Percentiles rank a stretch among this genome's conserved stretches.
Conservation (phyloP, 495 filamentous ascomycete species). For the Penicillium canescens region DNA sequence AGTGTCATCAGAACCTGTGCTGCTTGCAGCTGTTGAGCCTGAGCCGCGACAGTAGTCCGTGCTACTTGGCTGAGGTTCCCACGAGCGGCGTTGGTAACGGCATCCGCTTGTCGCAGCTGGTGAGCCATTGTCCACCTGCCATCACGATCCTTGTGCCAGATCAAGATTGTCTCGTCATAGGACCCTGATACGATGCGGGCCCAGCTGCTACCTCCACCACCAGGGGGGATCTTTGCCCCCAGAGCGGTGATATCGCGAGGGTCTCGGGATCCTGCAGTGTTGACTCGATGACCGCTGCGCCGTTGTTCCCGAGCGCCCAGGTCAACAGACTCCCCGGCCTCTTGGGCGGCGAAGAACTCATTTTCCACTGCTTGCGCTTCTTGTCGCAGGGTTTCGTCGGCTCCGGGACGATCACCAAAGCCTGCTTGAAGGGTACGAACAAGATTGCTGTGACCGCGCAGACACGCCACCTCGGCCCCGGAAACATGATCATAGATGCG, state of each 20-base stretch:
- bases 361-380: constrained; percentile 73
- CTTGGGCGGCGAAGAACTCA: constrained; percentile 68
- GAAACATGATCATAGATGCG: constrained; percentile 88
- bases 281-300: constrained; percentile 54
- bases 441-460: constrained; percentile 76
- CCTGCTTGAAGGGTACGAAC: constrained; percentile 94
- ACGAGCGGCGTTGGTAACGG: constrained; percentile 45
- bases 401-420: constrained; percentile 85
- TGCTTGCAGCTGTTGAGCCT: constrained; percentile 30
- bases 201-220: constrained; percentile 83
- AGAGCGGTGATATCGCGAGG: constrained; percentile 75
- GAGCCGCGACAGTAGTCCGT: constrained; percentile 18
- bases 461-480: constrained; percentile 82
- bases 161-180: constrained; percentile 92
- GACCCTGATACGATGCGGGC: constrained; percentile 90
- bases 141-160: constrained; percentile 84
- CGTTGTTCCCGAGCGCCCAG: constrained; percentile 40
- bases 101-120: constrained; percentile 66
- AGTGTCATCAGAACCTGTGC: constrained; percentile 16
- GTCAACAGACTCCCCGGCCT: constrained; percentile 54
- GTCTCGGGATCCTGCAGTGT: constrained; percentile 68
- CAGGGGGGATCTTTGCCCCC: constrained; percentile 82
- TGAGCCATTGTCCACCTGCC: constrained; percentile 78
- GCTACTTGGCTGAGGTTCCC: constrained; percentile 22
- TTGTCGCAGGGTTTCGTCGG: constrained; percentile 65